Evolutionary conservation across 108 stramenopile genomes (phyloP).

Genomic region (Stephanodiscus minutulus): DNA sequence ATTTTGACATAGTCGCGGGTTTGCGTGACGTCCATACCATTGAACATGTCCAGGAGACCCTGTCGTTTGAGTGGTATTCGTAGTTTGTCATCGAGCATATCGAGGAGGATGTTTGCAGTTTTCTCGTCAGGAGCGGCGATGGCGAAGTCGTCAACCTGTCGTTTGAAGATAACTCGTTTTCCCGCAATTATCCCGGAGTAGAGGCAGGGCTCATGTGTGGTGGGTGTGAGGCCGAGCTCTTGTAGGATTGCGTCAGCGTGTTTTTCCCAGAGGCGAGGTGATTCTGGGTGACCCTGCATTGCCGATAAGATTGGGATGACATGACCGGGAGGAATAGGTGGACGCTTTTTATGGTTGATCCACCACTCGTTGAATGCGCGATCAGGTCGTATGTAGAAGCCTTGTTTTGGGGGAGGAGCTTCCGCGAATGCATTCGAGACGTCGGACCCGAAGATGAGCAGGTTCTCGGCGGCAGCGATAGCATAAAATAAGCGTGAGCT

Average conservation of each 20-base stretch:
- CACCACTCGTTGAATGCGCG: slow-evolving; percentile 42
- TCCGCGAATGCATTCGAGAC: slow-evolving; percentile 46
- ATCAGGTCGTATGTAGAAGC: slow-evolving; percentile 32
- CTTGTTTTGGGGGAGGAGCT: slow-evolving; percentile 33
- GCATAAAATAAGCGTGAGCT: slow-evolving; percentile 30
- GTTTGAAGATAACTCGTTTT: no score
- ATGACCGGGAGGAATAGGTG: slow-evolving; percentile 19
- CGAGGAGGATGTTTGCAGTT: background rate
- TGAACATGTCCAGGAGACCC: slow-evolving; percentile 37
- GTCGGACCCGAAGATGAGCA: slow-evolving; percentile 28
- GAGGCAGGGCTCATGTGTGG: slow-evolving; percentile 13
- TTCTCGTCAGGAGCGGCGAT: background rate
- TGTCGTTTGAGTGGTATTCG: slow-evolving; percentile 14
- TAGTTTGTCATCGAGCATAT: background rate
- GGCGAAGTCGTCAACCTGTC: slow-evolving; percentile 15
- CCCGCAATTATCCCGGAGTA: background rate
- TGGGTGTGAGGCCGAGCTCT: background rate
- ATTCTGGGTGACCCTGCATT: slow-evolving; percentile 21
- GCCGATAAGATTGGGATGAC: slow-evolving; percentile 31
- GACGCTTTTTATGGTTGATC: slow-evolving; percentile 1
- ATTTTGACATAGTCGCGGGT: slow-evolving; percentile 31
- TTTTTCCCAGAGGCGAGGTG: slow-evolving; percentile 24
- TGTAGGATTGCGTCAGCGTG: slow-evolving; percentile 8
- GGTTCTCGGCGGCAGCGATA: slow-evolving; percentile 18
- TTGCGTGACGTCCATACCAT: slow-evolving; percentile 42